These are phyloP conservation scores for Acorus gramineus DNA, from an alignment of 106 monocot genomes.

Conservation along the genomic window DNA sequence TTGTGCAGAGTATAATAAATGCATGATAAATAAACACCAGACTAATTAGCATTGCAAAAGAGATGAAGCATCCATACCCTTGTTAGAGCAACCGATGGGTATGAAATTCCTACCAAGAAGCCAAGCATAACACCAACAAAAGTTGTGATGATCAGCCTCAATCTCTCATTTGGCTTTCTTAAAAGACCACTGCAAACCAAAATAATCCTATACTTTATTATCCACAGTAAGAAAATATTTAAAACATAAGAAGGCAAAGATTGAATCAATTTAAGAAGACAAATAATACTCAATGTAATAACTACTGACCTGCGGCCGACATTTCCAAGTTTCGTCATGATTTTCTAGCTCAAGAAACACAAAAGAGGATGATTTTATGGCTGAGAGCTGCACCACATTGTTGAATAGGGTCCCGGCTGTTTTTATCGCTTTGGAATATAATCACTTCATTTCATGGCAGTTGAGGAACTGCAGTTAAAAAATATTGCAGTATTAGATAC, in stretches of 20 bases:
- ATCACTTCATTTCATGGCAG: too few relatives aligned
- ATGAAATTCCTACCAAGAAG: constrained; percentile 67
- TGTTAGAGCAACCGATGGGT: constrained; percentile 41
- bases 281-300: background rate
- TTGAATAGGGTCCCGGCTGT: background rate
- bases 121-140: constrained; percentile 54
- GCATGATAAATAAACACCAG: too few relatives aligned
- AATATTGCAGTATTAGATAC: too few relatives aligned
- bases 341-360: constrained; percentile 6
- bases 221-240: background rate
- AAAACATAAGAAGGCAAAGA: background rate
- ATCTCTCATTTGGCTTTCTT: constrained; percentile 47
- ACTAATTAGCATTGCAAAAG: background rate
- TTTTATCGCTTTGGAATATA: too few relatives aligned
- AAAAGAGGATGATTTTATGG: constrained; percentile 1
- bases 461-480: too few relatives aligned
- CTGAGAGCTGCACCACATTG: constrained; percentile 15
- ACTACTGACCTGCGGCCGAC: constrained; percentile 29
- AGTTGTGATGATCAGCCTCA: constrained; percentile 43
- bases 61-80: constrained; percentile 27
- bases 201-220: background rate
- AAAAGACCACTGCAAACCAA: constrained; percentile 17
- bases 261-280: background rate
- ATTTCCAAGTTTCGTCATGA: constrained; percentile 39
- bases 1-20: background rate